These are phyloP conservation scores for Coprinopsis cinerea DNA, from an alignment of 768 basidiomycete species.

Conservation along the genomic window DNA sequence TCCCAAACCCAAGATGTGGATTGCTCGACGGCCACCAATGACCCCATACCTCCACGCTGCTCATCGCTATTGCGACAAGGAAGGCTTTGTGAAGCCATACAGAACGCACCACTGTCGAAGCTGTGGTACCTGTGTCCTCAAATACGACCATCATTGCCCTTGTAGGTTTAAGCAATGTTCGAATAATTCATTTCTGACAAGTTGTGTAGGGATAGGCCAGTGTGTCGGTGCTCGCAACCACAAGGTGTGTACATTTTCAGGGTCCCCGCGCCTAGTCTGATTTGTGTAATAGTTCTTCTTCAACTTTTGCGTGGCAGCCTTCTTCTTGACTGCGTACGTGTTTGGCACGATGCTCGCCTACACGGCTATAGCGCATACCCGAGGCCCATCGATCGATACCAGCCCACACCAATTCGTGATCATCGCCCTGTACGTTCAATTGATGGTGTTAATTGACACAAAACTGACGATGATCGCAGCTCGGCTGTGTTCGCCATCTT, in stretches of 20 bases:
- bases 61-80: slow-evolving; percentile 59
- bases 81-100: slow-evolving; percentile 66
- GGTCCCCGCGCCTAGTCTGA: slow-evolving; percentile 4
- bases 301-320: slow-evolving; percentile 66
- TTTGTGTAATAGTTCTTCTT: slow-evolving; percentile 64
- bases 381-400: slow-evolving; percentile 21
- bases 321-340: slow-evolving; percentile 56
- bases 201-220: slow-evolving; percentile 79
- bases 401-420: slow-evolving; percentile 70
- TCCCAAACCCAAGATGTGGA: slow-evolving; percentile 13
- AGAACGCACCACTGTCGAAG: slow-evolving; percentile 75
- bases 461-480: slow-evolving; percentile 28
- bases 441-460: too few species aligned
- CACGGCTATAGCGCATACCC: slow-evolving; percentile 28
- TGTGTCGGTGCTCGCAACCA: slow-evolving; percentile 93
- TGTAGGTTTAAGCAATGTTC: slow-evolving; percentile 40
- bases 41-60: slow-evolving; percentile 49
- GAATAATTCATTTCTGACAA: background rate
- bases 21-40: slow-evolving; percentile 29
- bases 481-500: slow-evolving; percentile 71
- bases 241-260: slow-evolving; percentile 41
- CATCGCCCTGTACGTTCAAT: slow-evolving; percentile 59
- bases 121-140: slow-evolving; percentile 81
- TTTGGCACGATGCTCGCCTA: slow-evolving; percentile 55
- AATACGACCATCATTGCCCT: slow-evolving; percentile 88